Evolutionary conservation across 2,329 filamentous ascomycete genomes (phyloP).

Genomic region (Teratosphaeria epicoccoides): DNA sequence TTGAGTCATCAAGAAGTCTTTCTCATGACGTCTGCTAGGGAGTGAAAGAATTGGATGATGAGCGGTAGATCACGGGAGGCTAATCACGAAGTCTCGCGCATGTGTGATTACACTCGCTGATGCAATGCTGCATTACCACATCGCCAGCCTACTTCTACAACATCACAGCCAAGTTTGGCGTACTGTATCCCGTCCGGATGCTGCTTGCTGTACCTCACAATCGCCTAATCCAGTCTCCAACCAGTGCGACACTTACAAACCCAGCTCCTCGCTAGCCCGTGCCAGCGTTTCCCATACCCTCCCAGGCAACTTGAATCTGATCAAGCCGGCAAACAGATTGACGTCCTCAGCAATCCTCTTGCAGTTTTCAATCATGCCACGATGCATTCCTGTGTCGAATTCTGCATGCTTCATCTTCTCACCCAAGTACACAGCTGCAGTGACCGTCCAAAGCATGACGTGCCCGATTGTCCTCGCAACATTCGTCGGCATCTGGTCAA

Average conservation of each 20-base stretch:
- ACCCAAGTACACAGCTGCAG: constrained; percentile 70
- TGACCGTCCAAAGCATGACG: constrained; percentile 86
- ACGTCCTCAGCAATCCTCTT: constrained; percentile 77
- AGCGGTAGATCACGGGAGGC: neutral
- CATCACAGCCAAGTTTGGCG: neutral
- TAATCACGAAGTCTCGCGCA: neutral
- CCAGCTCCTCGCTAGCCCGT: constrained; percentile 59
- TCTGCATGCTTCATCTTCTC: constrained; percentile 58
- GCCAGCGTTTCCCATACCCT: constrained; percentile 82
- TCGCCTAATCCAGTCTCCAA: neutral
- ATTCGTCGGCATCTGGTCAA: constrained; percentile 65
- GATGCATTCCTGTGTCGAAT: constrained; percentile 50
- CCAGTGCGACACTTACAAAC: constrained; percentile 15
- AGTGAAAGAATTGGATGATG: neutral
- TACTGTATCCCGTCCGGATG: neutral
- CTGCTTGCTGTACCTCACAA: neutral
- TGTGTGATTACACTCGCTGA: neutral
- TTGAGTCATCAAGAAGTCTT: neutral
- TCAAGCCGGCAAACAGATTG: constrained; percentile 86
- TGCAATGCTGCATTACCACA: neutral
- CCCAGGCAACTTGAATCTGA: constrained; percentile 80
- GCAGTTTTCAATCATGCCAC: constrained; percentile 55
- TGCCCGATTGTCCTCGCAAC: constrained; percentile 85
- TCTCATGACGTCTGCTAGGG: no score
- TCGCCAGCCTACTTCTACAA: neutral